A percentile compares a stretch with the other conserved stretches of the same genome.
Conservation (phyloP, 163 green algal genomes). For the Botryococcus braunii region DNA sequence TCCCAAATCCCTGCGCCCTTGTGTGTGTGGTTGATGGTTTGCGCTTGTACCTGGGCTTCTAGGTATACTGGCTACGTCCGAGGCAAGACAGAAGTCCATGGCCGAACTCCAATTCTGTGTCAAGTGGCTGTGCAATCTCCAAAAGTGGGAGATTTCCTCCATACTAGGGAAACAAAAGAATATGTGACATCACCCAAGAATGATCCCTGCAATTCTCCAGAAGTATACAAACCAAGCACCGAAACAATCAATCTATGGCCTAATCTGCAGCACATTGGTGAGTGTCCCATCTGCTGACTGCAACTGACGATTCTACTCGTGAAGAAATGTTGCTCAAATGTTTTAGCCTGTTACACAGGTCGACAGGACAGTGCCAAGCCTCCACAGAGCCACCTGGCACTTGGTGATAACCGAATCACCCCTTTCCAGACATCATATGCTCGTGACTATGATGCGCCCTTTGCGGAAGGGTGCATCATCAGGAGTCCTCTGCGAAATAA, state of each 20-base stretch:
- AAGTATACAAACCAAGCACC: constrained; percentile 3
- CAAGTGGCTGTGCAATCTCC: constrained; percentile 17
- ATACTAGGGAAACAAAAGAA: constrained; percentile 1
- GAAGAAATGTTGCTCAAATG: background rate
- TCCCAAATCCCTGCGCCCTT: no score
- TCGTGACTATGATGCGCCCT: constrained; percentile 19
- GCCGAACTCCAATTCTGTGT: constrained; percentile 15
- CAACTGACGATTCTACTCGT: background rate
- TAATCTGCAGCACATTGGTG: constrained; percentile 15
- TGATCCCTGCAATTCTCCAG: constrained; percentile 18
- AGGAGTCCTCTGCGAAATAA: constrained; percentile 21
- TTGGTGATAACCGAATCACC: constrained; percentile 21
- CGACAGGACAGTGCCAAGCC: constrained; percentile 21
- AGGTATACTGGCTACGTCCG: constrained; percentile 25
- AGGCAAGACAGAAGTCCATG: constrained; percentile 18
- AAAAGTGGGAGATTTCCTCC: constrained; percentile 11
- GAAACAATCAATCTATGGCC: constrained; percentile 21
- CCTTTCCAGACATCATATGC: constrained; percentile 19
- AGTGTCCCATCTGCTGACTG: background rate
- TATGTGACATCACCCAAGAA: constrained; percentile 5
- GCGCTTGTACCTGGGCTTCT: no score
- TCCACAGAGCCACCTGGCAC: constrained; percentile 6
- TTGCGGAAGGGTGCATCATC: background rate
- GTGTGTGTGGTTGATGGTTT: no score
- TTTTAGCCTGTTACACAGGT: background rate